Base-by-base conservation (phyloP, 2,329 filamentous ascomycete genomes). In the Pyrenochaeta sp. region DNA sequence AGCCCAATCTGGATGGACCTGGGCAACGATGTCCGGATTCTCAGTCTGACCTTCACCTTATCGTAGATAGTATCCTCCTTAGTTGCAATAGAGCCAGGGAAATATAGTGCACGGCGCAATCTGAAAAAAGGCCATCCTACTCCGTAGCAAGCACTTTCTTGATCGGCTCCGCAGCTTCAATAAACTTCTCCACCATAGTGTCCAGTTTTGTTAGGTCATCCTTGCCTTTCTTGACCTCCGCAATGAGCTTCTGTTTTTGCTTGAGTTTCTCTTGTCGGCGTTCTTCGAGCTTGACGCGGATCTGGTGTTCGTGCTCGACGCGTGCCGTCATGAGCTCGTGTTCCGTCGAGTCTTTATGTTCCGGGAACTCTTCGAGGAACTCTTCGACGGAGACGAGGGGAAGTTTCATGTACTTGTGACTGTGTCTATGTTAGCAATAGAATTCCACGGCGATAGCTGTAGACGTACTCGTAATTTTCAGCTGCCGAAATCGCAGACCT, bases 141-240 rank as follows among this genome's bases (percentile, higher is more conserved):
- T 85, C 90, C 77, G 93, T 93, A 71, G 94, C 91, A 65, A 96
- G 93, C 1, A 91, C 86, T 75, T 90, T 91, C 77, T 93, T 90
- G 57, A 96, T 96, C 0, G 92, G 92, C 83, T 93, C 94, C 50
- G 92, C 92, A 49, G 91, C 91, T 78, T 96, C 92, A 70, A 97
- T 94, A 73, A 97, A 97, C 72, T 91, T 93, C 80, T 98, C 95
- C 56, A 98, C 82, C 77, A 97, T 92, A 72, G 91, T 90, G 71
- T 99, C 95, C 59, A 99, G 81, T 71, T 91, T 97, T 22, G 91
- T 93, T 48, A 99, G 81, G 71, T 98, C 93, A 54, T 97, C 93
- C 76, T 96, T 97, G 66, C 94, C 87, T 79, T 92, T 92, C 80
- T 96, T 96, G 76, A 97, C 97, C 75, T 90, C 88, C 34, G 86